Evolutionary conservation across 805 yeast genomes (phyloP).

Genomic region (Cyberlindnera saturnus): DNA sequence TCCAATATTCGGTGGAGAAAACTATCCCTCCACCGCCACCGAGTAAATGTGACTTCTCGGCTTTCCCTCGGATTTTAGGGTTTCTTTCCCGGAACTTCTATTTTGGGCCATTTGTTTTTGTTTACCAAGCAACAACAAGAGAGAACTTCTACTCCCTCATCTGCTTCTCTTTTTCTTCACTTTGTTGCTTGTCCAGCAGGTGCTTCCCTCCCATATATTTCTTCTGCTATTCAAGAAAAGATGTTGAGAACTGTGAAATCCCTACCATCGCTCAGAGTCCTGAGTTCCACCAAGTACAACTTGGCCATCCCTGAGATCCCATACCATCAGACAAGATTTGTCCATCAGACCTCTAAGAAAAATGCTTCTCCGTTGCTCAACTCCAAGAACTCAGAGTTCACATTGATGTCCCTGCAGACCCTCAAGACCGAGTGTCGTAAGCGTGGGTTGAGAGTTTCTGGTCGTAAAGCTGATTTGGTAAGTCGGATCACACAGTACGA

Average conservation of each 20-base stretch:
- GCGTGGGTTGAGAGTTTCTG: constrained; percentile 56
- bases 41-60: too few relatives aligned
- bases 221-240: not conserved
- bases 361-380: constrained; percentile 22
- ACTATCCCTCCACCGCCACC: too few relatives aligned
- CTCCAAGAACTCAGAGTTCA: constrained; percentile 22
- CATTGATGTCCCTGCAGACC: constrained; percentile 44
- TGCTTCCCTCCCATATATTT: not conserved
- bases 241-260: constrained; percentile 27
- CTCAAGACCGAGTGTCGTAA: constrained; percentile 53
- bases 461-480: constrained; percentile 53
- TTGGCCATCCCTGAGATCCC: constrained; percentile 20
- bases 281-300: constrained; percentile 14
- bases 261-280: constrained; percentile 20
- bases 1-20: too few relatives aligned
- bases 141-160: too few relatives aligned
- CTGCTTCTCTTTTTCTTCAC: too few relatives aligned
- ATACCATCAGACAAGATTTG: constrained; percentile 18
- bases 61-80: too few relatives aligned
- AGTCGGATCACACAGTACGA: constrained; percentile 26
- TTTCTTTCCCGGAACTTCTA: too few relatives aligned
- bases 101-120: too few relatives aligned
- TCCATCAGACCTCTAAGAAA: constrained; percentile 25
- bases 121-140: too few relatives aligned
- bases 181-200: not conserved